These are phyloP conservation scores for Cynara cardunculus DNA, from an alignment of 129 eudicot species.

Conservation along the genomic window DNA sequence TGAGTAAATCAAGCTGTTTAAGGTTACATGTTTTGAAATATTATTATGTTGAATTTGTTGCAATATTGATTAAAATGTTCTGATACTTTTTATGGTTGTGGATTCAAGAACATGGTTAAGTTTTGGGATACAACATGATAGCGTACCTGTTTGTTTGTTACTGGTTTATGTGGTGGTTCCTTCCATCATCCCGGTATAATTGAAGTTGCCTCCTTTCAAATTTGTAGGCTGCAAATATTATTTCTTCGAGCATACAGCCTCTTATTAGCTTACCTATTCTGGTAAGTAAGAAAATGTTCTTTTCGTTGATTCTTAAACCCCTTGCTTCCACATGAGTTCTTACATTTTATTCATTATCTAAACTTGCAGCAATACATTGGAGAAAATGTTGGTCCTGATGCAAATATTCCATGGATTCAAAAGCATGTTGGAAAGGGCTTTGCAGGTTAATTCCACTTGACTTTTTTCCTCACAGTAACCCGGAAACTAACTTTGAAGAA, in stretches of 20 bases:
- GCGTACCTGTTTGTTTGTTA: not conserved
- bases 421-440: conserved; percentile 52
- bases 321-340: not conserved
- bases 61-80: not conserved
- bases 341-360: not conserved
- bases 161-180: conserved; percentile 3
- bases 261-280: conserved; percentile 41
- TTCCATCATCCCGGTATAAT: not conserved
- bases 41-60: not conserved
- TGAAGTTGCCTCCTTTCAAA: conserved; percentile 1
- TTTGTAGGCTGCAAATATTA: conserved; percentile 65
- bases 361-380: conserved; percentile 32
- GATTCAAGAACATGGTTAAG: not conserved
- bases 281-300: conserved; percentile 30
- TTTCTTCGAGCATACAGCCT: conserved; percentile 71
- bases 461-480: not conserved
- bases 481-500: not conserved
- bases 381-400: conserved; percentile 45
- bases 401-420: conserved; percentile 43
- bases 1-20: too few relatives aligned
- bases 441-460: conserved; percentile 27
- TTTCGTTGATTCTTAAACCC: not conserved
- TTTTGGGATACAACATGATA: not conserved
- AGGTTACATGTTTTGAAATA: not conserved
- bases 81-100: not conserved